These are phyloP conservation scores for Coemansia sp. DNA, from an alignment of 192 early-diverging fungal species.

Conservation along the genomic window DNA sequence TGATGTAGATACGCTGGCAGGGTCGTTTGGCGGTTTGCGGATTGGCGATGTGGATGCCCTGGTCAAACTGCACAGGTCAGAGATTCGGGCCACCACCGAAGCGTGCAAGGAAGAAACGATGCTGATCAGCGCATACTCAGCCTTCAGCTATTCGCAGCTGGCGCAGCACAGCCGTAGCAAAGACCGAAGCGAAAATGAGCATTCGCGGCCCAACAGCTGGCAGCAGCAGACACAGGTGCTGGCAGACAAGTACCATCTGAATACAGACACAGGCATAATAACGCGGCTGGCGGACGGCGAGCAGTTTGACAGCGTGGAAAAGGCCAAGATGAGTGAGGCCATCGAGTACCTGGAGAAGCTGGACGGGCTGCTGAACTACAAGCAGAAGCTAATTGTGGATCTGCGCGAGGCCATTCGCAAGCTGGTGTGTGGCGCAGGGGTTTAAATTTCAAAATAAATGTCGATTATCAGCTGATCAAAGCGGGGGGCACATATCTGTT, in stretches of 20 bases:
- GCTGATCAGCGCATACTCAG: constrained; percentile 44
- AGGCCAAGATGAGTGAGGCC: constrained; percentile 62
- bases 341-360: constrained; percentile 61
- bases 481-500: not conserved
- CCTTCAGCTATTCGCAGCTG: constrained; percentile 38
- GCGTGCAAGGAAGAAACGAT: constrained; percentile 65
- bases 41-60: constrained; percentile 59
- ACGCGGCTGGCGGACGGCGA: constrained; percentile 38
- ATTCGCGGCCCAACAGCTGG: constrained; percentile 26
- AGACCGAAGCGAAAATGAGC: constrained; percentile 4
- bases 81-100: constrained; percentile 63
- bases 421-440: constrained; percentile 25
- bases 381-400: constrained; percentile 55
- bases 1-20: constrained; percentile 9
- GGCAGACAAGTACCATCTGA: constrained; percentile 44
- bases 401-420: constrained; percentile 44
- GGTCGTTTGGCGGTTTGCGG: constrained; percentile 18
- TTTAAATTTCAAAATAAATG: not conserved
- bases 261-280: constrained; percentile 27
- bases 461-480: no score
- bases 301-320: constrained; percentile 46
- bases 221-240: constrained; percentile 43
- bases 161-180: constrained; percentile 31
- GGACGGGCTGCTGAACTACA: constrained; percentile 59
- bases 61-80: constrained; percentile 62